phyloP scores from a whole-genome alignment of 1,139 yeast genomes.

The Debaryomyces singareniensis region DNA sequence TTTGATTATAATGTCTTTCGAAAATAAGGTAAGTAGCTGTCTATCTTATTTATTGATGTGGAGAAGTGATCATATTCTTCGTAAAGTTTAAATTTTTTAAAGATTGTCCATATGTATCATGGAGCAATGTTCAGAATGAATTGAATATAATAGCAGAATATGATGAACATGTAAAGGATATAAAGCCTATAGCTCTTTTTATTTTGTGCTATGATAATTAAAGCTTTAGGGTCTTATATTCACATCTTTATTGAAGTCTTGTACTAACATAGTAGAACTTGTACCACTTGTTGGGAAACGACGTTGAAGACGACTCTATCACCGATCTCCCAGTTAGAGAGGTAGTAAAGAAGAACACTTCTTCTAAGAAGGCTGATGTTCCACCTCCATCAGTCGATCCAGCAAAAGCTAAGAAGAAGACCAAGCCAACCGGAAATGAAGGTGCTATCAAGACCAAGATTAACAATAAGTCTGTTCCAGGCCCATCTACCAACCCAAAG shows the following conservation, averaged over 20 bases:
- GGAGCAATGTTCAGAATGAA: no score
- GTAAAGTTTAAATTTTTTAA: no score
- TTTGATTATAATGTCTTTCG: conserved; percentile 34
- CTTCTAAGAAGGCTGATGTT: conserved; percentile 83
- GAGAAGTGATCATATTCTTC: no score
- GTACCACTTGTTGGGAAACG: conserved; percentile 58
- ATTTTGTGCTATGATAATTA: no score
- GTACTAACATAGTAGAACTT: conserved; percentile 34
- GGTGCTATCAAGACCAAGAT: conserved; percentile 76
- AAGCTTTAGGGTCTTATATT: no score
- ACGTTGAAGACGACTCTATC: conserved; percentile 61
- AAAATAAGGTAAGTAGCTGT: conserved; percentile 49
- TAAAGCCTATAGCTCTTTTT: no score
- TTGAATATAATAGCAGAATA: no score
- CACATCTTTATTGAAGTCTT: not conserved
- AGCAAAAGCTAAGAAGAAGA: conserved; percentile 71
- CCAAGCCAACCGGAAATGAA: conserved; percentile 77
- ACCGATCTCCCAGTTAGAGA: conserved; percentile 58
- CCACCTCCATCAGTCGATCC: conserved; percentile 82
- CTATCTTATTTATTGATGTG: no score
- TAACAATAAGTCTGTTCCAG: conserved; percentile 66
- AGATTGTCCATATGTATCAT: no score
- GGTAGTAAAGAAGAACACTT: conserved; percentile 74
- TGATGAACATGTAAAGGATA: no score
- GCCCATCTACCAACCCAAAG: conserved; percentile 47